A percentile compares a stretch with the other conserved stretches of the same genome.
phyloP scores from a whole-genome alignment of 106 monocot genomes.

The Allium sativum region DNA sequence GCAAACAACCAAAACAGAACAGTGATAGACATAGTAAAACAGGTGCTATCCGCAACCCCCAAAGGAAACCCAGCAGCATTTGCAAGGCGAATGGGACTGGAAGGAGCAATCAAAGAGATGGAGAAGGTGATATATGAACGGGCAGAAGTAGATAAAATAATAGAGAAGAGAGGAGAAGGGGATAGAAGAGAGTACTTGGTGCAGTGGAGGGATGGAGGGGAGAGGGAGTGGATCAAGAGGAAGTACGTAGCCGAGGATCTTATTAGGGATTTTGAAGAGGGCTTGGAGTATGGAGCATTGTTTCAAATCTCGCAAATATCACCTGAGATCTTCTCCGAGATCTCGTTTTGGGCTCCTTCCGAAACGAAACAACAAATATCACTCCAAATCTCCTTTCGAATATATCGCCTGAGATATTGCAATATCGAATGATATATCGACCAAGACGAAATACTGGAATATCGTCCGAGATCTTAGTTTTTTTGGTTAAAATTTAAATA shows the following conservation, averaged over 20 bases:
- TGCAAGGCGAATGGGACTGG: constrained; percentile 42
- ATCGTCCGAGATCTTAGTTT: too few relatives aligned
- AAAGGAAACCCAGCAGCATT: constrained; percentile 48
- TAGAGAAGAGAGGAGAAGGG: constrained; percentile 63
- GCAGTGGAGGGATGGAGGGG: constrained; percentile 79
- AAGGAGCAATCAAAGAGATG: constrained; percentile 45
- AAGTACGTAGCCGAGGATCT: constrained; percentile 68
- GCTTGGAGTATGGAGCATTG: constrained; percentile 89
- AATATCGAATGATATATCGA: too few relatives aligned
- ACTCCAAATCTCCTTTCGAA: too few relatives aligned
- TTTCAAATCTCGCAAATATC: too few relatives aligned
- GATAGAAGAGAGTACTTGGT: constrained; percentile 67
- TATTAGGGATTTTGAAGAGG: constrained; percentile 55
- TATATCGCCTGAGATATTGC: too few relatives aligned
- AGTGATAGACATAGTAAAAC: constrained; percentile 46
- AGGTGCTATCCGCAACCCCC: constrained; percentile 51
- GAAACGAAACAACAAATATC: too few relatives aligned
- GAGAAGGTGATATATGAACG: constrained; percentile 71
- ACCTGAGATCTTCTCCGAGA: too few relatives aligned
- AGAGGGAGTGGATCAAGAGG: constrained; percentile 66
- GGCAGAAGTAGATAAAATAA: constrained; percentile 57
- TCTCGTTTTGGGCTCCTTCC: too few relatives aligned
- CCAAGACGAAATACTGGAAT: too few relatives aligned
- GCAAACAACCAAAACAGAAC: constrained; percentile 48
- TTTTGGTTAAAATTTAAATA: too few relatives aligned